phyloP scores from a whole-genome alignment of 495 filamentous ascomycete genomes.

The Aspergillus coremiiformis region DNA sequence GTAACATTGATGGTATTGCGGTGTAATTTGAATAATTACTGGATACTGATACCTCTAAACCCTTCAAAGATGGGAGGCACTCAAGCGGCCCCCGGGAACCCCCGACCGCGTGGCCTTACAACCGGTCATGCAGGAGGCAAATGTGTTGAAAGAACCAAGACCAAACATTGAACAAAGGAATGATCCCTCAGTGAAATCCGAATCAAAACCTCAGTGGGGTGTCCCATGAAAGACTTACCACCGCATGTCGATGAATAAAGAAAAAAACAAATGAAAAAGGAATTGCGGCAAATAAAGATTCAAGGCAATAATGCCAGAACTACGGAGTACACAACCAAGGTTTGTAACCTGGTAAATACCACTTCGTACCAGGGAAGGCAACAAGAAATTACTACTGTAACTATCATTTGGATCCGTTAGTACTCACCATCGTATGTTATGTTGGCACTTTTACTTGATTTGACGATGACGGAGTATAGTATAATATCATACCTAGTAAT shows the following conservation, averaged over 20 bases:
- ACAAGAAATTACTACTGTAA: background rate
- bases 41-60: background rate
- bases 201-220: background rate
- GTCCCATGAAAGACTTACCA: background rate
- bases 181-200: background rate
- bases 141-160: background rate
- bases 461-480: no score
- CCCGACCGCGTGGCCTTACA: conserved; percentile 3
- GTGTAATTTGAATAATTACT: background rate
- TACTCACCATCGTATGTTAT: background rate
- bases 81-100: conserved; percentile 5
- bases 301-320: background rate
- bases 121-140: background rate
- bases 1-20: background rate
- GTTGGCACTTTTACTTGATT: no score
- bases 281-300: background rate
- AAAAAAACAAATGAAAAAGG: background rate
- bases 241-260: background rate
- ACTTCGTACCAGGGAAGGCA: background rate
- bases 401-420: background rate
- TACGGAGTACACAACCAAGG: background rate
- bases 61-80: background rate
- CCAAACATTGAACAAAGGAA: background rate
- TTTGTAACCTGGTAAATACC: background rate
- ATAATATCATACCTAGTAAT: background rate